Conservation (phyloP, 768 basidiomycete genomes). For the Trametes coccinea region DNA sequence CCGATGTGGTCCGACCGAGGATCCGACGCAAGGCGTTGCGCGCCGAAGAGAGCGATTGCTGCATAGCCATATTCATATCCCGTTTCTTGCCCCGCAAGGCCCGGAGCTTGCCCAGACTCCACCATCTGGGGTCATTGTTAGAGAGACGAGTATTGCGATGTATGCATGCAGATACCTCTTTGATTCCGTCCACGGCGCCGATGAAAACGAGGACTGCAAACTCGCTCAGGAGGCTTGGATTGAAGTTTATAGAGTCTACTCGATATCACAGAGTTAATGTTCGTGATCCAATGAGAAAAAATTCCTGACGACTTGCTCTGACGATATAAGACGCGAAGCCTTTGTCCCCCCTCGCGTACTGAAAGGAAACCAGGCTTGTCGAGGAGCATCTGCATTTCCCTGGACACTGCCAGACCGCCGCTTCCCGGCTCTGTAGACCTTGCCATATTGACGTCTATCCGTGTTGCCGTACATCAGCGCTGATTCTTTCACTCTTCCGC, state of each 20-base stretch:
- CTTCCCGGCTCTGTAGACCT: conserved; percentile 4
- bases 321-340: conserved; percentile 6
- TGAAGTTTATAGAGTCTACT: background rate
- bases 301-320: background rate
- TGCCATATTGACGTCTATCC: too few relatives aligned
- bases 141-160: too few relatives aligned
- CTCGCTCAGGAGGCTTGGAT: conserved; percentile 4
- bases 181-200: conserved; percentile 4
- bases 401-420: conserved; percentile 8
- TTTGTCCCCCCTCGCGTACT: background rate
- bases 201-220: conserved; percentile 17
- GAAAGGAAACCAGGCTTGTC: conserved; percentile 8
- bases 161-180: background rate
- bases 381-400: conserved; percentile 11
- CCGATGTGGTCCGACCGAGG: conserved; percentile 32
- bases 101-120: conserved; percentile 19
- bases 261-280: background rate
- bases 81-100: conserved; percentile 22
- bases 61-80: conserved; percentile 23
- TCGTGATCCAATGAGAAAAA: background rate
- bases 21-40: conserved; percentile 9
- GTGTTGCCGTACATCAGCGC: too few relatives aligned
- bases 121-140: conserved; percentile 6
- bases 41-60: conserved; percentile 20
- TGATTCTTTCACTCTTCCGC: too few relatives aligned